A percentile compares a stretch with the other conserved stretches of the same genome.
Evolutionary conservation across 768 basidiomycete species (phyloP).

Genomic region (Mycena epipterygia): DNA sequence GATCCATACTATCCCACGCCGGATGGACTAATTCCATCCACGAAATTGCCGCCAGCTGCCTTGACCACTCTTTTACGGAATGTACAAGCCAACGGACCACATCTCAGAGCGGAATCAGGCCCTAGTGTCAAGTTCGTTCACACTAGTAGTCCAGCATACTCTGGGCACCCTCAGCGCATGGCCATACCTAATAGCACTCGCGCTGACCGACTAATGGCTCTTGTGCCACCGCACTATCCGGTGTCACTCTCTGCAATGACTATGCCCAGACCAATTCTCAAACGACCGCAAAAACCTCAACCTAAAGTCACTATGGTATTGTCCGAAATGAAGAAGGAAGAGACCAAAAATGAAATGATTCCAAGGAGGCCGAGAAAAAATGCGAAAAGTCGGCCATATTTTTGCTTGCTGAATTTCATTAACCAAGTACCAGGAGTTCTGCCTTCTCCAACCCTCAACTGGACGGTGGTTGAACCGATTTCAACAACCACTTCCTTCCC

Average conservation of each 20-base stretch:
- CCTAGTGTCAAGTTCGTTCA: conserved; percentile 15
- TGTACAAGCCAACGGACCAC: neutral
- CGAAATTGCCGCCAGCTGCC: neutral
- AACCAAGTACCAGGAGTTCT: neutral
- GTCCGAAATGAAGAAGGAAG: neutral
- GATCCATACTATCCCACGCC: conserved; percentile 10
- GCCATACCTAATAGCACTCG: conserved; percentile 7
- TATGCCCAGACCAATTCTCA: conserved; percentile 5
- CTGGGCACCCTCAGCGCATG: neutral
- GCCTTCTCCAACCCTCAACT: conserved; percentile 5
- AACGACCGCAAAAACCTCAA: conserved; percentile 8
- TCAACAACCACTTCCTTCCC: neutral
- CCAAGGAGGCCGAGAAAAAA: conserved; percentile 20
- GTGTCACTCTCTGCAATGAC: neutral
- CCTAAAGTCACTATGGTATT: neutral
- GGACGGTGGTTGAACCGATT: conserved; percentile 1
- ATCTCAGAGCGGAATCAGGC: neutral
- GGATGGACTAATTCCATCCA: neutral
- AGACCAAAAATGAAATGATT: neutral
- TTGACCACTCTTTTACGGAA: neutral
- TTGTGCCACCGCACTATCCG: conserved; percentile 18
- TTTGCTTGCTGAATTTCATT: neutral
- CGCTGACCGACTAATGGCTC: conserved; percentile 2
- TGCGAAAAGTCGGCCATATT: conserved; percentile 13
- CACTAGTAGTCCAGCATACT: conserved; percentile 14